Base-by-base conservation (phyloP, 129 eudicot genomes). In the Logfia minima region DNA sequence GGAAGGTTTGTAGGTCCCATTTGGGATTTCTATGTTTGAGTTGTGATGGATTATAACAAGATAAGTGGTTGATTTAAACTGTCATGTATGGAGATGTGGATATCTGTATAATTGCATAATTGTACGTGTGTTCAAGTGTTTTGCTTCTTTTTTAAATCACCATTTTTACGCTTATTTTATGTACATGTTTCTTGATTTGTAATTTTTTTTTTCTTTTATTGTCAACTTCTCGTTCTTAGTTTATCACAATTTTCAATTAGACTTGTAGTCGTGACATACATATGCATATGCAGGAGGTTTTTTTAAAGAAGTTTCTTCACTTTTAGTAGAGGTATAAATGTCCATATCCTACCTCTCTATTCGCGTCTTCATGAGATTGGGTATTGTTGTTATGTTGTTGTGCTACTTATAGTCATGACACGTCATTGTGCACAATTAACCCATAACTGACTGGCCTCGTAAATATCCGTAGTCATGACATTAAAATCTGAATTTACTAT, bases 21-120 rank as follows among this genome's bases (percentile, higher is more conserved):
- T 58, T 52, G 32, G 70, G 79, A 74, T 78, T 73, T 73, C 66
- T 32, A 11, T 35, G 26, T 80, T 80, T 35, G 70, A 45, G 84
- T 45, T 45, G 52, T 45, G 17, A 45, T 45, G 17, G 52, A 37
- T 58, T 51, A 43, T 34, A 53, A 66, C 73, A 39, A 45, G 80
- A 60, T 78, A 58, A 70, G 76, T 74, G 55, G 39, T 80, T 31
- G 39, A 74, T 75, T 80, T 70, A 80, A 80, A 74, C 41, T 74
- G 71, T 80, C 80, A 80, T 80, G 80, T 75, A 72, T 58, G 83
- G 79, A 74, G 62, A 58, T 74, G 66, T 68, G 64, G 80, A 43
- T 80, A 80, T 68, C 67, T 74, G 59, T 53, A 53, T 1, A 53
- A 3, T 53, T 18, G 8, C n/a, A 8, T 41, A 17, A 51, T 51